These are phyloP conservation scores for Biscogniauxia mediterranea DNA, from an alignment of 2,329 filamentous ascomycete genomes.

Conservation along the genomic window DNA sequence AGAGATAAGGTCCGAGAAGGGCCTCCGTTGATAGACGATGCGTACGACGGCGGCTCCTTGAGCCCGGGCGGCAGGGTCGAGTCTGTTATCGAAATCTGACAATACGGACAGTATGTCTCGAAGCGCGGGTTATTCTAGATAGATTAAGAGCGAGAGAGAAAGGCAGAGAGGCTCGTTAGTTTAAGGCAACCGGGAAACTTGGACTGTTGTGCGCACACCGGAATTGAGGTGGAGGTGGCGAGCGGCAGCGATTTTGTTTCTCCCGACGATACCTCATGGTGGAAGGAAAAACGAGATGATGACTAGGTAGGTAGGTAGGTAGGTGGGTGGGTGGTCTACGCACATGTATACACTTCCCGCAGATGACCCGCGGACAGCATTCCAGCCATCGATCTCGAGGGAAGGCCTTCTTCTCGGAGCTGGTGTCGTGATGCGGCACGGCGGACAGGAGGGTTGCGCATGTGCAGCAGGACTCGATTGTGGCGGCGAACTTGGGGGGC, in stretches of 20 bases:
- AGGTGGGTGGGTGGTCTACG: constrained; percentile 28
- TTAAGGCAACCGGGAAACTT: not conserved
- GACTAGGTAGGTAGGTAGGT: no score
- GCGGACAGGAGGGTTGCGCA: constrained; percentile 62
- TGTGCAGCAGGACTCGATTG: constrained; percentile 61
- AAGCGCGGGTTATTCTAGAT: constrained; percentile 64
- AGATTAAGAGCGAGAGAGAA: not conserved
- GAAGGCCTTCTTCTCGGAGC: constrained; percentile 59
- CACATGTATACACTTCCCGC: constrained; percentile 66
- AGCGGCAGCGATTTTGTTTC: no score
- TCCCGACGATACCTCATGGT: no score
- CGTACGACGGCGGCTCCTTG: constrained; percentile 67
- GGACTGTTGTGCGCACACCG: no score
- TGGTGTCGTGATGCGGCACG: constrained; percentile 48
- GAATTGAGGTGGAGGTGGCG: no score
- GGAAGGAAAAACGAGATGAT: no score
- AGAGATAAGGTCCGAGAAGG: constrained; percentile 18
- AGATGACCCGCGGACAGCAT: constrained; percentile 72
- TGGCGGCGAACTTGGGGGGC: constrained; percentile 3
- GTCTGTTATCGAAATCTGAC: constrained; percentile 62
- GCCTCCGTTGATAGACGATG: constrained; percentile 36
- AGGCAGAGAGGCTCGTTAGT: constrained; percentile 9
- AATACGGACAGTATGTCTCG: constrained; percentile 68
- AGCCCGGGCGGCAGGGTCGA: constrained; percentile 60
- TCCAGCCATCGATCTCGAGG: constrained; percentile 59